These are phyloP conservation scores for Ophiostoma pallidulum DNA, from an alignment of 2,329 filamentous ascomycete species.

Conservation along the genomic window DNA sequence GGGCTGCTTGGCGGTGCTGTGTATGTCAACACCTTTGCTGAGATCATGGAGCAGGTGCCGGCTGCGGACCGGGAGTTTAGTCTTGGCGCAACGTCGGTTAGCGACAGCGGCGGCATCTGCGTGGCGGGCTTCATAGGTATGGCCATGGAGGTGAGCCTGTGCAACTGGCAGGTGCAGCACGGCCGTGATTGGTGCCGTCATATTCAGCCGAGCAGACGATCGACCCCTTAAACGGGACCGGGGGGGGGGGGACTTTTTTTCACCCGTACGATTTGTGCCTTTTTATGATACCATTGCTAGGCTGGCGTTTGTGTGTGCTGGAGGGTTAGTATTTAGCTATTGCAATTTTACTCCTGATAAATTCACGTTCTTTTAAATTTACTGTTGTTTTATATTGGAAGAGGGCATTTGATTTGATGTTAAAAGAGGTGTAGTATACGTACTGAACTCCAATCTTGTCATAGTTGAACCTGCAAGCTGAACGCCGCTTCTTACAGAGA, in stretches of 20 bases:
- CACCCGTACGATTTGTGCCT: not conserved
- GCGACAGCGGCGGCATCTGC: slow-evolving; percentile 84
- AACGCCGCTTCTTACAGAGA: no score
- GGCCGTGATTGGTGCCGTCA: slow-evolving; percentile 66
- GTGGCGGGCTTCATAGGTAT: slow-evolving; percentile 79
- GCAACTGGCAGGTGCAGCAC: slow-evolving; percentile 72
- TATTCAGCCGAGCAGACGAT: slow-evolving; percentile 33
- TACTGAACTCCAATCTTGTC: no score
- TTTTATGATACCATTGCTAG: not conserved
- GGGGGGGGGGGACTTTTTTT: no score
- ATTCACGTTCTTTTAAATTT: no score
- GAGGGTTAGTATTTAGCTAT: no score
- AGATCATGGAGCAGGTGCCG: slow-evolving; percentile 77
- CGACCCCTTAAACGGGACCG: no score
- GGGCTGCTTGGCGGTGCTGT: slow-evolving; percentile 83
- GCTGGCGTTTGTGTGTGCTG: no score
- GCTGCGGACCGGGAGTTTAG: slow-evolving; percentile 81
- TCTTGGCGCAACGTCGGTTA: slow-evolving; percentile 79
- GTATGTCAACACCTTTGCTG: slow-evolving; percentile 92
- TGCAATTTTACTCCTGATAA: no score
- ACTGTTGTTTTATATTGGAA: no score
- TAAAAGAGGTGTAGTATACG: no score
- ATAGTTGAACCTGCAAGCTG: no score
- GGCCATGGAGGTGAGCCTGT: slow-evolving; percentile 69
- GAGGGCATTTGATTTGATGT: no score